Evolutionary conservation across 352 stramenopile species (phyloP).

Genomic region (Globisporangium acanthophoron): DNA sequence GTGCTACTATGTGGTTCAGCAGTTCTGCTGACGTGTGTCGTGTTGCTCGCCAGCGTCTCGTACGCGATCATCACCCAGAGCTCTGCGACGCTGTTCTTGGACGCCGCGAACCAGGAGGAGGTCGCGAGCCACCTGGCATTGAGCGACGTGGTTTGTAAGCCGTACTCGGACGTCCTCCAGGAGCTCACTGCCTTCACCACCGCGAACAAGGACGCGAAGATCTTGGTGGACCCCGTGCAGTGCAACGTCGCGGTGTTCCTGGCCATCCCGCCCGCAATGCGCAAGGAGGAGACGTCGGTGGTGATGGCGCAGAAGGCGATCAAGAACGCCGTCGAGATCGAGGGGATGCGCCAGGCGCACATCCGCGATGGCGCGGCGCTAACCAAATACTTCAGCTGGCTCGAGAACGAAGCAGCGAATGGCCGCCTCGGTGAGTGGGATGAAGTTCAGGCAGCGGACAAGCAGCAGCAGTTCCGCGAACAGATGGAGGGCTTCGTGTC

Average conservation of each 20-base stretch:
- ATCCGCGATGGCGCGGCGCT: conserved; percentile 94
- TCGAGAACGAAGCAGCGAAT: conserved; percentile 69
- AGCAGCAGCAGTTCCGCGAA: conserved; percentile 86
- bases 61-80: conserved; percentile 93
- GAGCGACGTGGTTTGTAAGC: conserved; percentile 57
- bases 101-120: conserved; percentile 68
- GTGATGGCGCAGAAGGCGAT: conserved; percentile 87
- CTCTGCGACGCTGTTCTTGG: conserved; percentile 89
- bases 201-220: conserved; percentile 47
- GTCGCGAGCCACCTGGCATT: conserved; percentile 39
- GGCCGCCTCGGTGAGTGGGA: conserved; percentile 56
- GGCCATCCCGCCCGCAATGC: conserved; percentile 60
- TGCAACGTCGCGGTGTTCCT: conserved; percentile 85
- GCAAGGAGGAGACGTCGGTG: conserved; percentile 70
- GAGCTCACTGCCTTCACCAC: conserved; percentile 42
- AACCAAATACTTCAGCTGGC: conserved; percentile 92
- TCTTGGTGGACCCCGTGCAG: conserved; percentile 74
- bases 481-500: conserved; percentile 88
- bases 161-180: conserved; percentile 45
- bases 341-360: conserved; percentile 93
- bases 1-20: background rate
- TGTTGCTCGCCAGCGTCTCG: conserved; percentile 41
- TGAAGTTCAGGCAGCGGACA: conserved; percentile 88
- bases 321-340: conserved; percentile 94
- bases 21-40: background rate